Conservation (phyloP, 306 rosid species). For the Clitoria ternatea region DNA sequence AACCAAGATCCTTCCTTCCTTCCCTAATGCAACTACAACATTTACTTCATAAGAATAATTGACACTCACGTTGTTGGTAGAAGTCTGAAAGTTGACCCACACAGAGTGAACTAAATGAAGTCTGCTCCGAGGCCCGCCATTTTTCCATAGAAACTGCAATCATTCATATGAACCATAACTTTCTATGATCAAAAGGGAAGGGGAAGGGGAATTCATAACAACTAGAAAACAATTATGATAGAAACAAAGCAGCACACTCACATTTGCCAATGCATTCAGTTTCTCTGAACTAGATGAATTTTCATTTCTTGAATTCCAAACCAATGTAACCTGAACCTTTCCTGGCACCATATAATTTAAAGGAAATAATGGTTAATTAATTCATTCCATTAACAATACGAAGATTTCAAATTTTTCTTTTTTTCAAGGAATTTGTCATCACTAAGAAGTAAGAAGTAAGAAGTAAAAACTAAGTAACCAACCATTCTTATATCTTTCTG, state of each 20-base stretch:
- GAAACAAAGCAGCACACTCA: constrained; percentile 32
- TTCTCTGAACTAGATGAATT: constrained; percentile 56
- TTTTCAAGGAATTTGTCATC: neutral
- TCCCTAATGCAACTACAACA: constrained; percentile 17
- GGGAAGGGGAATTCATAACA: neutral
- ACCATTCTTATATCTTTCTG: constrained; percentile 86
- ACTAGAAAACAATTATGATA: neutral
- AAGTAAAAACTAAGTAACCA: neutral
- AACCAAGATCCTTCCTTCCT: constrained; percentile 1
- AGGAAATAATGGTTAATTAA: neutral
- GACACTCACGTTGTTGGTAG: constrained; percentile 79
- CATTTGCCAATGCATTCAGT: constrained; percentile 72
- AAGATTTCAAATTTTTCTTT: neutral
- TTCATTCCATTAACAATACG: constrained; percentile 3
- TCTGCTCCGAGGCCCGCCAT: constrained; percentile 71
- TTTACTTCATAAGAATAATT: neutral
- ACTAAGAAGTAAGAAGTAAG: constrained; percentile 29
- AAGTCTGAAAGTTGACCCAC: constrained; percentile 98
- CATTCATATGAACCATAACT: constrained; percentile 11
- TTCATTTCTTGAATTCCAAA: constrained; percentile 94
- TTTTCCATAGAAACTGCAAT: constrained; percentile 79
- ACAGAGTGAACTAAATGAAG: constrained; percentile 83
- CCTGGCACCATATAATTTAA: constrained; percentile 49
- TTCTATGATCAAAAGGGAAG: neutral
- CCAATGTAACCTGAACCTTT: constrained; percentile 83